Evolutionary conservation across 768 basidiomycete genomes (phyloP).

Genomic region (Amanita pallidorosea): DNA sequence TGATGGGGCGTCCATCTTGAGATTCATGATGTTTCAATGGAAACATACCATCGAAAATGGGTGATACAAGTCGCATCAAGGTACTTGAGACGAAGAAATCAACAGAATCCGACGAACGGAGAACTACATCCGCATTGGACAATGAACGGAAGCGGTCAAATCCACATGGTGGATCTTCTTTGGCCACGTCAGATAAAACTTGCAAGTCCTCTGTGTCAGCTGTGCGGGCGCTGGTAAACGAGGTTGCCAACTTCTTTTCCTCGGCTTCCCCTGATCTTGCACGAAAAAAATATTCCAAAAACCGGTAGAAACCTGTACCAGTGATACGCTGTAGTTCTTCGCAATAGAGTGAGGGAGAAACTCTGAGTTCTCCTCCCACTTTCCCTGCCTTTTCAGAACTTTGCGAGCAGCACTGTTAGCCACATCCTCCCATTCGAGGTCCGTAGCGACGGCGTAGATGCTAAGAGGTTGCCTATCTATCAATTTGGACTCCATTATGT

Average conservation of each 20-base stretch:
- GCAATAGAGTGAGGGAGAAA: too few species aligned
- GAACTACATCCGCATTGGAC: constrained; percentile 13
- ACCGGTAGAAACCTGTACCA: background rate
- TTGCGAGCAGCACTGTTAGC: background rate
- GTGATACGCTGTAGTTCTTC: background rate
- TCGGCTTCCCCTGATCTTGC: background rate
- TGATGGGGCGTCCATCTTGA: background rate
- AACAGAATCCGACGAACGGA: constrained; percentile 17
- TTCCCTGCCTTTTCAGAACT: background rate
- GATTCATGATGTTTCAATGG: background rate
- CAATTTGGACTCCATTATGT: background rate
- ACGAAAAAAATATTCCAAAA: background rate
- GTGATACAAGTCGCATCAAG: background rate
- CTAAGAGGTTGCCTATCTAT: background rate
- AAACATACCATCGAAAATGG: background rate
- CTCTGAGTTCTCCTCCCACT: too few species aligned
- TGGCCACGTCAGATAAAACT: background rate
- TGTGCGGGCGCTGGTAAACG: background rate
- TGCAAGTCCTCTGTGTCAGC: background rate
- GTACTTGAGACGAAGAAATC: constrained; percentile 13
- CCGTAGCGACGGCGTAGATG: background rate
- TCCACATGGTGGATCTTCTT: background rate
- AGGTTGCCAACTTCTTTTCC: background rate
- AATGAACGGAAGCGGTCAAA: background rate
- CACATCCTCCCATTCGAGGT: background rate